Percentiles rank a stretch among this genome's conserved stretches.
Conservation (phyloP, 2,329 filamentous ascomycete species). For the Phaeosphaeriaceae sp. region DNA sequence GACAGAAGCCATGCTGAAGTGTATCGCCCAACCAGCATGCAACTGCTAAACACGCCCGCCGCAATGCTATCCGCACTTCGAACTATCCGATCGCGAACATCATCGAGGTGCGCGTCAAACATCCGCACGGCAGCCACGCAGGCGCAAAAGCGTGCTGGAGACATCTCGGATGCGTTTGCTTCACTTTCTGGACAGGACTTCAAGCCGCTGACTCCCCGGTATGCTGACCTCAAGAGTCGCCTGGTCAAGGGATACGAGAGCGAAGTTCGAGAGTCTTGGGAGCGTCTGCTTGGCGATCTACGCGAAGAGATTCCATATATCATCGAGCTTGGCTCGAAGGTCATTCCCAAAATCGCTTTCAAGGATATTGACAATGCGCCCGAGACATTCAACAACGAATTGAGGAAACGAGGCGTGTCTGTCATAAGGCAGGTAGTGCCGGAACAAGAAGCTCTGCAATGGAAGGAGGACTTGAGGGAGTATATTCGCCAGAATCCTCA, state of each 20-base stretch:
- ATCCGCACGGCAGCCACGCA: slow-evolving; percentile 41
- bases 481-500: slow-evolving; percentile 58
- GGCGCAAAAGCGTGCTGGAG: slow-evolving; percentile 55
- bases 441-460: slow-evolving; percentile 53
- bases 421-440: slow-evolving; percentile 56
- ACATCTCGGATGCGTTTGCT: slow-evolving; percentile 60
- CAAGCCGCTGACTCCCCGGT: slow-evolving; percentile 54
- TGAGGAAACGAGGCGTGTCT: slow-evolving; percentile 65
- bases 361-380: slow-evolving; percentile 58
- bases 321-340: slow-evolving; percentile 49
- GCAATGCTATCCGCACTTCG: slow-evolving; percentile 41
- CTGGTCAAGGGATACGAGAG: slow-evolving; percentile 59
- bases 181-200: slow-evolving; percentile 58
- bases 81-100: slow-evolving; percentile 33
- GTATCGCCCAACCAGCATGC: slow-evolving; percentile 2
- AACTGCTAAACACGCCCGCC: slow-evolving; percentile 1
- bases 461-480: slow-evolving; percentile 54
- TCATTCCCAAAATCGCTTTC: slow-evolving; percentile 58
- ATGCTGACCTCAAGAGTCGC: slow-evolving; percentile 54
- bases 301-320: slow-evolving; percentile 56
- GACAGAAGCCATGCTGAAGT: slow-evolving; percentile 16
- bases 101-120: slow-evolving; percentile 26
- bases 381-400: slow-evolving; percentile 63
- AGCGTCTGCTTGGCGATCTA: slow-evolving; percentile 53
- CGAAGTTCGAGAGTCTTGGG: slow-evolving; percentile 56